phyloP scores from a whole-genome alignment of 2,329 filamentous ascomycete genomes.

The Dactylellina drechsleri region DNA sequence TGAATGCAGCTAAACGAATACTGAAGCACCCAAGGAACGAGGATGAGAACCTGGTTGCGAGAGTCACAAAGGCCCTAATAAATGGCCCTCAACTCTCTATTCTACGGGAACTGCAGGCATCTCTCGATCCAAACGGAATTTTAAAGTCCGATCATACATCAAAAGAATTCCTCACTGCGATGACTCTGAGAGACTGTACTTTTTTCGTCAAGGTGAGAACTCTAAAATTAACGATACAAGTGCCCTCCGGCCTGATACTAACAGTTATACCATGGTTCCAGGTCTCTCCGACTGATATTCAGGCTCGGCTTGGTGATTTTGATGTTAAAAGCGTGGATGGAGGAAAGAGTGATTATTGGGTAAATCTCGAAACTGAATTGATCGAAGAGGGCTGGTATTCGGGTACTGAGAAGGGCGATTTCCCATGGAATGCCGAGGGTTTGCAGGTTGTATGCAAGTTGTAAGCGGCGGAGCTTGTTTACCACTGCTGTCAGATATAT shows the following conservation, averaged over 20 bases:
- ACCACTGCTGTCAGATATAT: no score
- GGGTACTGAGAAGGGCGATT: conserved; percentile 60
- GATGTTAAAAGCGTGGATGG: conserved; percentile 76
- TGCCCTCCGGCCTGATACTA: neutral
- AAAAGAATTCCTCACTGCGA: conserved; percentile 72
- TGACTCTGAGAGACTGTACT: conserved; percentile 86
- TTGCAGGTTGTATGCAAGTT: conserved; percentile 31
- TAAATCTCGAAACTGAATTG: conserved; percentile 70
- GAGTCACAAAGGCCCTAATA: conserved; percentile 40
- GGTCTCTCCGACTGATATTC: conserved; percentile 60
- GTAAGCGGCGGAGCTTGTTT: neutral
- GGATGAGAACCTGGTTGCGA: conserved; percentile 32
- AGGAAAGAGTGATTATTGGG: conserved; percentile 76
- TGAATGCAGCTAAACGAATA: conserved; percentile 62
- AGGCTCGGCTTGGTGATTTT: conserved; percentile 76
- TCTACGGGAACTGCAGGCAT: conserved; percentile 58
- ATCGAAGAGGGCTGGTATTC: conserved; percentile 76
- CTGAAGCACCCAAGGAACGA: conserved; percentile 53
- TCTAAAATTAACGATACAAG: no score
- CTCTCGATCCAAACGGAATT: conserved; percentile 59
- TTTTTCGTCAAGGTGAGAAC: conserved; percentile 68
- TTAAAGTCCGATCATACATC: conserved; percentile 60
- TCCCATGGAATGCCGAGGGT: conserved; percentile 45
- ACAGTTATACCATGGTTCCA: conserved; percentile 52
- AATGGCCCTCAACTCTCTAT: conserved; percentile 59